Evolutionary conservation across 2,329 filamentous ascomycete genomes (phyloP).

Genomic region (Colletotrichum melonis): DNA sequence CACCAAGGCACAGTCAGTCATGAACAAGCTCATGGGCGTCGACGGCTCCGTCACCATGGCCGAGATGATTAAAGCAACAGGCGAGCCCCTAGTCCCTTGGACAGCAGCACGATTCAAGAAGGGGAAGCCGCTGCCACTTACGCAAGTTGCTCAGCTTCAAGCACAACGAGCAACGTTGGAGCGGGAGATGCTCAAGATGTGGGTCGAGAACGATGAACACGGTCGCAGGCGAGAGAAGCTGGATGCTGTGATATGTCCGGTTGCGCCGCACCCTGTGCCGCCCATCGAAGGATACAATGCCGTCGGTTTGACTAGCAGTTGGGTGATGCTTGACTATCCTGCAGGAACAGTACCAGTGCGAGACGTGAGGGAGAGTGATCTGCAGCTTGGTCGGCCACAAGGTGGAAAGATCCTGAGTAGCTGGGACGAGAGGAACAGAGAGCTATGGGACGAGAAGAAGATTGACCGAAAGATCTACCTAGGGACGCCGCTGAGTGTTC

Average conservation of each 20-base stretch:
- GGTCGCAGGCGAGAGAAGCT: slow-evolving; percentile 40
- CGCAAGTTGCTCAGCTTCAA: slow-evolving; percentile 9
- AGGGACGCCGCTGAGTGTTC: slow-evolving; percentile 20
- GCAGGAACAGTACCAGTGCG: slow-evolving; percentile 45
- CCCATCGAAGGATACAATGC: slow-evolving; percentile 48
- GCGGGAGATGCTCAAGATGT: slow-evolving; percentile 24
- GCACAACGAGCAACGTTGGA: slow-evolving; percentile 18
- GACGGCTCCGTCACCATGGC: slow-evolving; percentile 11
- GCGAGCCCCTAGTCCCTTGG: slow-evolving; percentile 28
- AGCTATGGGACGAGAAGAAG: slow-evolving; percentile 27
- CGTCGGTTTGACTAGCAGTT: slow-evolving; percentile 47
- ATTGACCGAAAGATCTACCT: slow-evolving; percentile 19
- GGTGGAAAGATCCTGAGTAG: not conserved
- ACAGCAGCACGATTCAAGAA: slow-evolving; percentile 13
- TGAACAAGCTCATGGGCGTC: slow-evolving; percentile 31
- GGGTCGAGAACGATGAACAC: slow-evolving; percentile 16
- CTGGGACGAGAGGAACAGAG: slow-evolving; percentile 25
- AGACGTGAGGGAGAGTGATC: slow-evolving; percentile 6
- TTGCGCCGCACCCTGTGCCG: slow-evolving; percentile 70
- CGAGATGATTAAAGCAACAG: slow-evolving; percentile 20
- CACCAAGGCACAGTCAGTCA: slow-evolving; percentile 23
- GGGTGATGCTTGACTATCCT: slow-evolving; percentile 52
- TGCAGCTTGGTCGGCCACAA: slow-evolving; percentile 20
- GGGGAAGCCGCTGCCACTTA: not conserved
- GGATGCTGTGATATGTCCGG: slow-evolving; percentile 68